These are phyloP conservation scores for Tylopilus plumbeoviolaceoides DNA, from an alignment of 768 basidiomycete species.

Conservation along the genomic window DNA sequence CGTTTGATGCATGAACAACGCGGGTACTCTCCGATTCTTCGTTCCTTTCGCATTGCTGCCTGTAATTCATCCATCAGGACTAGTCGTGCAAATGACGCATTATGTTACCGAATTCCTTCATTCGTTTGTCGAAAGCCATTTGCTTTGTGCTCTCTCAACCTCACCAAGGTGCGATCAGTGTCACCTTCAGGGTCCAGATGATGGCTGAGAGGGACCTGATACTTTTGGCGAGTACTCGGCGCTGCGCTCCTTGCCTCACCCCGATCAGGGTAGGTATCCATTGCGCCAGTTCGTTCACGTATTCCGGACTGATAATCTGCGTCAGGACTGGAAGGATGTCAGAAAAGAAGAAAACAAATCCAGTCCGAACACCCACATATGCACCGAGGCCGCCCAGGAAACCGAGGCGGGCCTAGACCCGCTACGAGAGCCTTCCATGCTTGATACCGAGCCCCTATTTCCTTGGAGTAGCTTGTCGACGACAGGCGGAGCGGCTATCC, in stretches of 20 bases:
- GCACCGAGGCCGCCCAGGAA: background rate
- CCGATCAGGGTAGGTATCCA: conserved; percentile 1
- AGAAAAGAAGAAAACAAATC: background rate
- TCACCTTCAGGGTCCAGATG: conserved; percentile 2
- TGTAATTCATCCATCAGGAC: background rate
- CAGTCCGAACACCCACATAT: conserved; percentile 5
- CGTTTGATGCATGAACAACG: background rate
- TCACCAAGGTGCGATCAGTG: background rate
- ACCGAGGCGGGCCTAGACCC: background rate
- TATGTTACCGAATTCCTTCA: conserved; percentile 1
- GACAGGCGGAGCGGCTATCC: background rate
- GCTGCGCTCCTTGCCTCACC: background rate
- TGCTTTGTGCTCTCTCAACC: background rate
- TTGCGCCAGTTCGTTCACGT: background rate
- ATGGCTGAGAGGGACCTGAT: conserved; percentile 18
- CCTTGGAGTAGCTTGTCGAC: background rate
- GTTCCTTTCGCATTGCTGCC: background rate
- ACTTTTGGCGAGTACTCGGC: background rate
- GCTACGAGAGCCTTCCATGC: background rate
- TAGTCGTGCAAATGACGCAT: background rate
- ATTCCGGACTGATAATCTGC: background rate
- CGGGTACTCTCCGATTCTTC: background rate
- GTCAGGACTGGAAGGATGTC: conserved; percentile 5
- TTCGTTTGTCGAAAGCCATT: background rate
- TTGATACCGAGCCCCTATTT: background rate